A percentile compares a stretch with the other conserved stretches of the same genome.
Conservation (phyloP, 192 early-diverging fungal species). For the Coemansia sp. region DNA sequence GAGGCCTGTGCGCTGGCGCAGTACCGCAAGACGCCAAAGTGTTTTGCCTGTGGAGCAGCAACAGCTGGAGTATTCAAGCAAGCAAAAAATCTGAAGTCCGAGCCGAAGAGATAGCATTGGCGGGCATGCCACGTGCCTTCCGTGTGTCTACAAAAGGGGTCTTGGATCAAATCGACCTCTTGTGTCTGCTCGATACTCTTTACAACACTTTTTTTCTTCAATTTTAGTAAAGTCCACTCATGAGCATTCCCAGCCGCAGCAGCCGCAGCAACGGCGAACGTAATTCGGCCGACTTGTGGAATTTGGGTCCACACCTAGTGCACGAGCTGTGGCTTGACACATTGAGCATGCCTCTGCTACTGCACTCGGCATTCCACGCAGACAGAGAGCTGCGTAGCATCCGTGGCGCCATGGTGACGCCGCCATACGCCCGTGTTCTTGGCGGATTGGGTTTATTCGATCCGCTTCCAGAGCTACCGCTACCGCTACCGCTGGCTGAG, state of each 20-base stretch:
- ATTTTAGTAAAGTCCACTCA: not conserved
- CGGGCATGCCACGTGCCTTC: not conserved
- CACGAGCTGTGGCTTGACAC: not conserved
- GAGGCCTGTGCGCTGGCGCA: conserved; percentile 88
- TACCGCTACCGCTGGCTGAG: not conserved
- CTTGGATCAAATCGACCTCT: not conserved
- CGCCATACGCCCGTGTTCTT: conserved; percentile 42
- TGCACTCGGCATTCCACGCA: not conserved
- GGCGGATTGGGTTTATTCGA: conserved; percentile 40
- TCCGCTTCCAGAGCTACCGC: conserved; percentile 16
- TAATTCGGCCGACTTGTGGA: not conserved
- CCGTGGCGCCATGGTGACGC: not conserved
- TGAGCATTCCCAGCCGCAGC: conserved; percentile 2
- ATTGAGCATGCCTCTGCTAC: not conserved
- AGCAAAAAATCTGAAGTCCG: conserved; percentile 65
- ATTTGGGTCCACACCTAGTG: not conserved
- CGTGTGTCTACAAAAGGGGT: not conserved
- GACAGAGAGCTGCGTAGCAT: not conserved
- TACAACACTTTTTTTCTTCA: not conserved
- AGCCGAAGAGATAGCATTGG: not conserved
- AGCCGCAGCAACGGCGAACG: not conserved
- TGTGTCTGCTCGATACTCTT: not conserved
- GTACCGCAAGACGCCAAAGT: conserved; percentile 81
- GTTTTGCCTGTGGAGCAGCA: conserved; percentile 81
- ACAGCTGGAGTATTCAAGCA: conserved; percentile 84